These are phyloP conservation scores for Pyrenophora tritici-repentis DNA, from an alignment of 2,329 filamentous ascomycete genomes.

Conservation along the genomic window DNA sequence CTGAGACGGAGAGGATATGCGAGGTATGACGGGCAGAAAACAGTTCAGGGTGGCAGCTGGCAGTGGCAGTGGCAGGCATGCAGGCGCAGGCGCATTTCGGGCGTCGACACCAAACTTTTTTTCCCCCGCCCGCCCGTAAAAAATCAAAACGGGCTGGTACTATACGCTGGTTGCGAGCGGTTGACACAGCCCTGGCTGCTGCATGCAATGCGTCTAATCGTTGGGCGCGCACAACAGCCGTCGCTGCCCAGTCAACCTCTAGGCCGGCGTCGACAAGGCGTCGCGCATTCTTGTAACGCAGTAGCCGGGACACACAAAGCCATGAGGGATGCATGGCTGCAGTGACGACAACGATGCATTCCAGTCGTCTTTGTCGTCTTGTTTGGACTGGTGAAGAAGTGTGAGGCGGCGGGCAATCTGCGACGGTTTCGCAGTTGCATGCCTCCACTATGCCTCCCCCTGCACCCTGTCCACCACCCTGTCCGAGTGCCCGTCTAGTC, in stretches of 20 bases:
- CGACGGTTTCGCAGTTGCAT: constrained; percentile 1
- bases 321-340: neutral
- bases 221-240: constrained; percentile 29
- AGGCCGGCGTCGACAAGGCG: neutral
- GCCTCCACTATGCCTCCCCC: neutral
- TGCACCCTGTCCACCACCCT: too few species aligned
- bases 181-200: neutral
- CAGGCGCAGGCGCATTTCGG: constrained; percentile 29
- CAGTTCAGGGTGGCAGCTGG: constrained; percentile 13
- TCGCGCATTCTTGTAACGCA: neutral
- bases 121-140: constrained; percentile 26
- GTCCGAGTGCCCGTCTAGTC: neutral
- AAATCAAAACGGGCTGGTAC: constrained; percentile 32
- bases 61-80: constrained; percentile 4
- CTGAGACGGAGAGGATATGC: constrained; percentile 13
- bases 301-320: too few species aligned
- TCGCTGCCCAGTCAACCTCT: constrained; percentile 15
- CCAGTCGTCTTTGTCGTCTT: too few species aligned
- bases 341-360: neutral
- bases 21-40: constrained; percentile 17
- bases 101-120: constrained; percentile 27
- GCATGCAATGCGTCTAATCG: constrained; percentile 32
- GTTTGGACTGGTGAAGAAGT: too few species aligned
- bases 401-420: too few species aligned
- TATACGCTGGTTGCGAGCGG: constrained; percentile 13